Conservation (phyloP, 2,329 filamentous ascomycete species). For the Coniochaeta sp. region DNA sequence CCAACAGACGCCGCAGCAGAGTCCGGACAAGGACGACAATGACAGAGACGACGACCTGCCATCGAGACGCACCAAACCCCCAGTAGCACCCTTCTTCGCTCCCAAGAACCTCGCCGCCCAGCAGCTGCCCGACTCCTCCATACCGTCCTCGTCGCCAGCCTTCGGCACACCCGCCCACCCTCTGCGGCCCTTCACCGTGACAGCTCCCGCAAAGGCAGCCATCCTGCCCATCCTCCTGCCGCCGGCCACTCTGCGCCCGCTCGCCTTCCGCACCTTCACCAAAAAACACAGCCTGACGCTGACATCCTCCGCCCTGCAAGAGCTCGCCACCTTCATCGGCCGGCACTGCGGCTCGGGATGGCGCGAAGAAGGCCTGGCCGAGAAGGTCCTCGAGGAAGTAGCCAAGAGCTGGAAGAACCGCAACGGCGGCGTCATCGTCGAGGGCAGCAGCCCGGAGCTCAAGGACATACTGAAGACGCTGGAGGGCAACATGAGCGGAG, state of each 20-base stretch:
- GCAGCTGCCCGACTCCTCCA: slow-evolving; percentile 40
- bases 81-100: slow-evolving; percentile 30
- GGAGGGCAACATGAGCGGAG: slow-evolving; percentile 85
- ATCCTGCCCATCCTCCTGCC: slow-evolving; percentile 87
- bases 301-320: slow-evolving; percentile 76
- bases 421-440: slow-evolving; percentile 84
- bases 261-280: slow-evolving; percentile 92
- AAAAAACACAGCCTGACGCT: slow-evolving; percentile 96
- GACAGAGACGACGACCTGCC: no score
- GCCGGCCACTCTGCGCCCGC: slow-evolving; percentile 74
- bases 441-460: slow-evolving; percentile 68
- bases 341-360: slow-evolving; percentile 92
- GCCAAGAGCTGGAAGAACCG: slow-evolving; percentile 87
- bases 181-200: slow-evolving; percentile 54
- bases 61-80: slow-evolving; percentile 18
- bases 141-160: slow-evolving; percentile 83
- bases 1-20: slow-evolving; percentile 13
- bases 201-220: slow-evolving; percentile 43
- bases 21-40: slow-evolving; percentile 17
- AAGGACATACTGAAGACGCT: slow-evolving; percentile 77
- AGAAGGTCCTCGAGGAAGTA: slow-evolving; percentile 85
- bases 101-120: slow-evolving; percentile 23
- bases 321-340: slow-evolving; percentile 83
- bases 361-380: slow-evolving; percentile 90
- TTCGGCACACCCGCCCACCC: slow-evolving; percentile 84